Evolutionary conservation across 2,329 filamentous ascomycete genomes (phyloP).

Genomic region (Fusarium sp.): DNA sequence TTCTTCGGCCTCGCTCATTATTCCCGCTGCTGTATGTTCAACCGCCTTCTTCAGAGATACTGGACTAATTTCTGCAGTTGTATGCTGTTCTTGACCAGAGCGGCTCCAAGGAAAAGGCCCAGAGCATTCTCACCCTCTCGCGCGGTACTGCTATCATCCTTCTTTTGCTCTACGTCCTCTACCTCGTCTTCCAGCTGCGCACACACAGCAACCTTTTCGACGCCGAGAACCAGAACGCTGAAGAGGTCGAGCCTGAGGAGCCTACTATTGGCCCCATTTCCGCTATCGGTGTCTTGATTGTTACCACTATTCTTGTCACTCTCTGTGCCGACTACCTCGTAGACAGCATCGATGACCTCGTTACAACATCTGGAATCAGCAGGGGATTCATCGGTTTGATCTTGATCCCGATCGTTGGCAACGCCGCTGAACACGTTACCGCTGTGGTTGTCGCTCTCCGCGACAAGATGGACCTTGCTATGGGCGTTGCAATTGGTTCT

Average conservation of each 20-base stretch:
- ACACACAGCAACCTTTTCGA: constrained; percentile 83
- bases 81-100: constrained; percentile 74
- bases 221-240: constrained; percentile 59
- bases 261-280: constrained; percentile 74
- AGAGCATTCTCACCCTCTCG: constrained; percentile 79
- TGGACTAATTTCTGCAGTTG: constrained; percentile 61
- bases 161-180: constrained; percentile 81
- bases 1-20: constrained; percentile 82
- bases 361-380: constrained; percentile 78
- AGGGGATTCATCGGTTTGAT: constrained; percentile 87
- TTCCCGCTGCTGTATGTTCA: constrained; percentile 76
- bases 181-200: constrained; percentile 83
- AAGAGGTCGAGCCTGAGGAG: constrained; percentile 61
- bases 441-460: constrained; percentile 84
- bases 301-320: constrained; percentile 79
- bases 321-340: constrained; percentile 85
- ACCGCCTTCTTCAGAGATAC: not conserved
- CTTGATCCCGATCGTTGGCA: constrained; percentile 84
- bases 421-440: constrained; percentile 86
- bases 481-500: constrained; percentile 86
- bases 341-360: constrained; percentile 80
- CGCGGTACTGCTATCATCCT: constrained; percentile 84
- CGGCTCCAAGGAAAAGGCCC: constrained; percentile 59
- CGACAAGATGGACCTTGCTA: constrained; percentile 81
- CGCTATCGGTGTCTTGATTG: constrained; percentile 76